These are phyloP conservation scores for Infundibulicybe gibba DNA, from an alignment of 768 basidiomycete species.

Conservation along the genomic window DNA sequence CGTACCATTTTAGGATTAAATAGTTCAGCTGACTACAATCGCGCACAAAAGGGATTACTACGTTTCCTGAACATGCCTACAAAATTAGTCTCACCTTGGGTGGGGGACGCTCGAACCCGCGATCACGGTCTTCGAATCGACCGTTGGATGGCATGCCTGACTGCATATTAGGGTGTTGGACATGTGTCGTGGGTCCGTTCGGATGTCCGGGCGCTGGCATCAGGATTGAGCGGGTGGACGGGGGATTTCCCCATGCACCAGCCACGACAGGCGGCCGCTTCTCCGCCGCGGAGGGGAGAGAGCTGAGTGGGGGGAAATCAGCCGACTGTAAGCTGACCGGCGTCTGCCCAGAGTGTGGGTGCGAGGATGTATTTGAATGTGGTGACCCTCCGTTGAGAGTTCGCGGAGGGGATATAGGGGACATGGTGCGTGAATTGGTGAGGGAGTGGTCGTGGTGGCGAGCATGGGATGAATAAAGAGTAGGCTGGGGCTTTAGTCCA, in stretches of 20 bases:
- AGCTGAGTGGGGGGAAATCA: constrained; percentile 70
- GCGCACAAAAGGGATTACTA: background rate
- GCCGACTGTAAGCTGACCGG: constrained; percentile 45
- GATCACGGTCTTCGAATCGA: constrained; percentile 43
- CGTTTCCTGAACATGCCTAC: background rate
- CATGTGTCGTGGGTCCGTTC: constrained; percentile 24
- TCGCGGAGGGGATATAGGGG: constrained; percentile 37
- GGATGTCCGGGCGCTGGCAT: constrained; percentile 25
- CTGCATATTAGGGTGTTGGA: constrained; percentile 29
- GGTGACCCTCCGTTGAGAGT: constrained; percentile 28
- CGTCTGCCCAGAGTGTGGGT: constrained; percentile 25
- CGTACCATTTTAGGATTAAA: constrained; percentile 30
- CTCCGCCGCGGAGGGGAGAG: constrained; percentile 39
- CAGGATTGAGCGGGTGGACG: constrained; percentile 49
- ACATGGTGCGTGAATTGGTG: constrained; percentile 34
- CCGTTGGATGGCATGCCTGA: constrained; percentile 14
- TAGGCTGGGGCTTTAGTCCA: constrained; percentile 74
- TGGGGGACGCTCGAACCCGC: constrained; percentile 41
- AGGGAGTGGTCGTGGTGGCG: constrained; percentile 52
- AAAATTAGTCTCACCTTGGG: constrained; percentile 31
- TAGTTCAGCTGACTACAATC: constrained; percentile 25
- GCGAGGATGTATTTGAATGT: constrained; percentile 20
- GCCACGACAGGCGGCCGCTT: constrained; percentile 49
- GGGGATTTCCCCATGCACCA: constrained; percentile 71
- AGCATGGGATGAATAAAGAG: constrained; percentile 51